phyloP scores from a whole-genome alignment of 148 eudicot genomes.

The Rhododendron williamsianum region DNA sequence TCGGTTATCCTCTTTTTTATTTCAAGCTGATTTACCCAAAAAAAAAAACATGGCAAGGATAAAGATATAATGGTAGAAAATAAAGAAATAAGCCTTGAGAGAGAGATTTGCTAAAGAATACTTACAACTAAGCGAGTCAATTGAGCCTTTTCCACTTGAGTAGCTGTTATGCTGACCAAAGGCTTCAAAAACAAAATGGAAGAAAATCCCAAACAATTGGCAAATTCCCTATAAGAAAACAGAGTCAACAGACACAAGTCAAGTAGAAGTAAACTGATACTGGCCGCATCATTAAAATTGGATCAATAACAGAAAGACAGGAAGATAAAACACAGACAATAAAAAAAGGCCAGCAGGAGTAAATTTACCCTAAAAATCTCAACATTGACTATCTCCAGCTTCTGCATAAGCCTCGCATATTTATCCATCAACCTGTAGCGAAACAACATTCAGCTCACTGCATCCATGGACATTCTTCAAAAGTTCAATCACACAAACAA shows the following conservation, averaged over 20 bases:
- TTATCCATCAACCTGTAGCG: conserved; percentile 82
- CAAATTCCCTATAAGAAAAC: conserved; percentile 63
- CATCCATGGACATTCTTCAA: conserved; percentile 2
- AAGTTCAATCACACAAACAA: conserved; percentile 7
- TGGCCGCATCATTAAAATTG: not conserved
- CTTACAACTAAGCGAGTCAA: conserved; percentile 65
- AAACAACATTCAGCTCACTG: conserved; percentile 22
- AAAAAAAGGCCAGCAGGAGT: not conserved
- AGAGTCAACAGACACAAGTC: not conserved
- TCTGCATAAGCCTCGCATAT: conserved; percentile 96
- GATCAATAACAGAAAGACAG: not conserved
- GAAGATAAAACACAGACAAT: conserved; percentile 4
- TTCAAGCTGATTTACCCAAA: too few species aligned
- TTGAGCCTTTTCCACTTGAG: conserved; percentile 48
- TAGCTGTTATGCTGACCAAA: conserved; percentile 60
- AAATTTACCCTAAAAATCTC: conserved; percentile 73
- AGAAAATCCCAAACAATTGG: conserved; percentile 86
- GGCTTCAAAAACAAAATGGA: conserved; percentile 71
- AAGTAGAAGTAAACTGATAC: conserved; percentile 12
- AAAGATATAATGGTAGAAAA: not conserved
- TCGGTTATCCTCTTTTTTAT: too few species aligned
- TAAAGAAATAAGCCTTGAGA: not conserved
- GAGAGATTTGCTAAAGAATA: conserved; percentile 1
- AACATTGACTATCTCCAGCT: conserved; percentile 71
- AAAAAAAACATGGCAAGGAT: not conserved